Base-by-base conservation (phyloP, 768 basidiomycete genomes). In the Candolleomyces eurysporus region DNA sequence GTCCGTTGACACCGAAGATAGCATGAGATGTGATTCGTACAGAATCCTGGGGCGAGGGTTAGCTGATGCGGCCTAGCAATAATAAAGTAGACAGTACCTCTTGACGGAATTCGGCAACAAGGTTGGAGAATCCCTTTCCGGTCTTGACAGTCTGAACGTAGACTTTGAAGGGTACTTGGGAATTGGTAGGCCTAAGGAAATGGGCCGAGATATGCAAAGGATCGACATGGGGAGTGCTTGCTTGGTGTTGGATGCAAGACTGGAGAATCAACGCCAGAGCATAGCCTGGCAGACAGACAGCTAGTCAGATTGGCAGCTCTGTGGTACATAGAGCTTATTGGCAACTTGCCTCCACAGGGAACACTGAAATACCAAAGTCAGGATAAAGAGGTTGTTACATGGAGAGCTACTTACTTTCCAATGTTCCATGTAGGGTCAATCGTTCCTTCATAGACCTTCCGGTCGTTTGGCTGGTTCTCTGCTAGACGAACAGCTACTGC, bases 131-230 rank as follows among this genome's bases (percentile, higher is more conserved):
- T 0, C 73, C 76, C 50, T 76, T 78, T 2, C 87, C 85, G 5
- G 67, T 69, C 66, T 82, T 85, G n/a, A 86, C 39, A 1, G 67
- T 71, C 5, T 73, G 76, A 0, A 89, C 73, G 50, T 72, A 79
- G 11, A 88, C 78, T 53, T 81, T 78, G 63, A 82, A 84, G 1
- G 55, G 40, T 2, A 73, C 63, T 5, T 71, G 74, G 5, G 74
- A 60, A 8, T 71, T 70, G 0, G 84, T 78, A 2, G 82, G 71
- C 21, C 77, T 75, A 43, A 88, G 73, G 66, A 79, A 90, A 65
- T 89, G 83, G 3, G 84, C 83, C 16, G 82, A 85, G 53, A 87
- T 71, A 68, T 89, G 83, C 48, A 89, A 73, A 17, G 83, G 84
- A 64, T 89, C 87, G 17, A 66, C 71, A 68, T 87, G 86, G 13